Percentiles rank a stretch among this genome's conserved stretches.
Evolutionary conservation across 345 rosid species (phyloP).

Genomic region (Orychophragmus violaceus): DNA sequence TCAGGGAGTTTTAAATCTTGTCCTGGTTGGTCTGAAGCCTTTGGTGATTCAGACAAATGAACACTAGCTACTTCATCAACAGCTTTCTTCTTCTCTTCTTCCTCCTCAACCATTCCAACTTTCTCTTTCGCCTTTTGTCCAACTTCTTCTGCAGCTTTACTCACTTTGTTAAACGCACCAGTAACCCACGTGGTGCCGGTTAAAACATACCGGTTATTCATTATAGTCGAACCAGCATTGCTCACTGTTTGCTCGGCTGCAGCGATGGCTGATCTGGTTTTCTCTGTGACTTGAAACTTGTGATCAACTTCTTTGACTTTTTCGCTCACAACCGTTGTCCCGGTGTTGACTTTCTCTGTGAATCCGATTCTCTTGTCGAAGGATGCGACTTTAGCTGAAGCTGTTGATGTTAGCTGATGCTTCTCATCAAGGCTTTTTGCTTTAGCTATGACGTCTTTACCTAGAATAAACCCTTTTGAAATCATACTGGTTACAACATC

Average conservation of each 20-base stretch:
- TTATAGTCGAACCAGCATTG: slow-evolving; percentile 73
- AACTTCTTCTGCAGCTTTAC: slow-evolving; percentile 88
- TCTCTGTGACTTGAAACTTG: slow-evolving; percentile 84
- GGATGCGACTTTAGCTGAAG: slow-evolving; percentile 72
- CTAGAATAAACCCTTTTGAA: slow-evolving; percentile 73
- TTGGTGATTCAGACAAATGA: slow-evolving; percentile 66
- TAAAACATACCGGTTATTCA: slow-evolving; percentile 72
- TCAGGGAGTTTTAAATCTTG: not conserved
- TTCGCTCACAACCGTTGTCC: slow-evolving; percentile 54
- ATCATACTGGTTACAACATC: slow-evolving; percentile 75
- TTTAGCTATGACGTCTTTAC: slow-evolving; percentile 74
- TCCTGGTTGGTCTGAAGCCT: slow-evolving; percentile 31
- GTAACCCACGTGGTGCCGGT: slow-evolving; percentile 71
- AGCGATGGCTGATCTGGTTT: slow-evolving; percentile 75
- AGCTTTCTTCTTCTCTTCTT: slow-evolving; percentile 53
- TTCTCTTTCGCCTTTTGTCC: slow-evolving; percentile 88
- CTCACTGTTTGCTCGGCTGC: slow-evolving; percentile 73
- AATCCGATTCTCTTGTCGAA: slow-evolving; percentile 70
- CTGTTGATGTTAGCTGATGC: slow-evolving; percentile 70
- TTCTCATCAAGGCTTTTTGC: slow-evolving; percentile 77
- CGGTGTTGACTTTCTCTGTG: slow-evolving; percentile 63
- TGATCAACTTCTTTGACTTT: slow-evolving; percentile 86
- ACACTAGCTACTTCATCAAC: slow-evolving; percentile 53
- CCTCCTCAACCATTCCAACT: slow-evolving; percentile 40
- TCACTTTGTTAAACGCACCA: slow-evolving; percentile 71